phyloP scores from a whole-genome alignment of 75 land plant genomes.

The Larix kaempferi region DNA sequence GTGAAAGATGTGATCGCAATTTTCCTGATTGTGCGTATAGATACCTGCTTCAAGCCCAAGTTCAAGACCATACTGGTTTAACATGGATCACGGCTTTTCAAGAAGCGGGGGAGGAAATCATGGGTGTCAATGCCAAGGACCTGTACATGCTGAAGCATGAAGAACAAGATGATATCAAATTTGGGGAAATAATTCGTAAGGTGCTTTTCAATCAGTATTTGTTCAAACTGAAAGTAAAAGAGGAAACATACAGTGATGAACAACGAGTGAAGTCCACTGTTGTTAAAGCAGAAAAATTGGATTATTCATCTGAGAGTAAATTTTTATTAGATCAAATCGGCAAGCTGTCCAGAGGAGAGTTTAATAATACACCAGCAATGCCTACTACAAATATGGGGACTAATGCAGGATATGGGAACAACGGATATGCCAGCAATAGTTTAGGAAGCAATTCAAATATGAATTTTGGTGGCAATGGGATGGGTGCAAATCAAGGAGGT shows the following conservation, averaged over 20 bases:
- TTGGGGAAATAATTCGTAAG: constrained; percentile 52
- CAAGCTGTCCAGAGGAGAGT: constrained; percentile 33
- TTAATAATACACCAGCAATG: neutral
- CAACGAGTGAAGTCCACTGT: constrained; percentile 76
- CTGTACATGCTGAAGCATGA: constrained; percentile 69
- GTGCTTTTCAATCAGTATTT: constrained; percentile 61
- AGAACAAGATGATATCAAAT: constrained; percentile 54
- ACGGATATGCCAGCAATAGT: constrained; percentile 19
- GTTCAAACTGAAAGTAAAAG: constrained; percentile 86
- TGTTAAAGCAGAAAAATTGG: constrained; percentile 70
- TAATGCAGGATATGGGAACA: constrained; percentile 7
- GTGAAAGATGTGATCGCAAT: constrained; percentile 85
- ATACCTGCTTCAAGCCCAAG: constrained; percentile 81
- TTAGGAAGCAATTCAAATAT: constrained; percentile 7
- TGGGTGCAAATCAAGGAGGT: constrained; percentile 1
- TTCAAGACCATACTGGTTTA: constrained; percentile 89
- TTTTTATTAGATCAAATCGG: constrained; percentile 50
- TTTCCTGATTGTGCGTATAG: constrained; percentile 93
- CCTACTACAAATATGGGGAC: neutral
- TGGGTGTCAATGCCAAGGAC: constrained; percentile 80
- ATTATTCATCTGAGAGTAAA: constrained; percentile 67
- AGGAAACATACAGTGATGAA: constrained; percentile 91
- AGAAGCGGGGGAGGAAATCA: constrained; percentile 86
- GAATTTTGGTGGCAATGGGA: neutral
- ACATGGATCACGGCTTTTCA: constrained; percentile 99